Base-by-base conservation (phyloP, 116 monocot genomes). In the Zostera marina region DNA sequence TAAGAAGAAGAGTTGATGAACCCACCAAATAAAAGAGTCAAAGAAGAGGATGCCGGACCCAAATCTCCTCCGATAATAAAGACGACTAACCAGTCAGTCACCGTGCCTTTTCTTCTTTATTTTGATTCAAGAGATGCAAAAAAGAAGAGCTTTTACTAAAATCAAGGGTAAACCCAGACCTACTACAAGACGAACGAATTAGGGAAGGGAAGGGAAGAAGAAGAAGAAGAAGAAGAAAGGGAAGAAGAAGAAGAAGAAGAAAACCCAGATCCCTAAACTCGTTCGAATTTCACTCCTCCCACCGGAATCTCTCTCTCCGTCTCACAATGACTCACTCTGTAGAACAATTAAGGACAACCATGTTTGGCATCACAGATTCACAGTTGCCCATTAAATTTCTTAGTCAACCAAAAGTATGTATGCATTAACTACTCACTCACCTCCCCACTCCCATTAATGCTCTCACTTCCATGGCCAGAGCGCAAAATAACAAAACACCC, bases 191-290 rank as follows among this genome's bases (percentile, higher is more conserved):
- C 45, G n/a, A n/a, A n/a, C n/a, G 11, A 17, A 20, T 11, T 11
- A 22, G 17, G 17, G 15, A 47, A 16, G 13, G 15, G 14, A 13
- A 6, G 17, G 47, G 9, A 19, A 9, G 12, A 0, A 26, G 1
- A 54, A 22, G 12, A 53, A 12, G 12, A 21, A 26, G 25, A 23
- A 54, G 23, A 21, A 12, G 9, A 21, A 24, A 11, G 14, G 9
- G 7, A 0, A 12, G 23, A 4, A 13, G 23, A 51, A 19, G 20
- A 54, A 24, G 11, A 23, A 13, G 25, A 25, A 12, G 11, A 22
- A 11, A 26, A 23, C 23, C 26, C 54, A 54, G 54, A 54, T 54
- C 54, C 26, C 54, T 10, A 54, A 54, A 54, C 26, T 54, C 21
- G 23, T 54, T 12, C 54, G 25, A 54, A 54, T 0, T 25, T 23